phyloP scores from a whole-genome alignment of 108 stramenopile genomes.

The Aurantiochytrium sp. region DNA sequence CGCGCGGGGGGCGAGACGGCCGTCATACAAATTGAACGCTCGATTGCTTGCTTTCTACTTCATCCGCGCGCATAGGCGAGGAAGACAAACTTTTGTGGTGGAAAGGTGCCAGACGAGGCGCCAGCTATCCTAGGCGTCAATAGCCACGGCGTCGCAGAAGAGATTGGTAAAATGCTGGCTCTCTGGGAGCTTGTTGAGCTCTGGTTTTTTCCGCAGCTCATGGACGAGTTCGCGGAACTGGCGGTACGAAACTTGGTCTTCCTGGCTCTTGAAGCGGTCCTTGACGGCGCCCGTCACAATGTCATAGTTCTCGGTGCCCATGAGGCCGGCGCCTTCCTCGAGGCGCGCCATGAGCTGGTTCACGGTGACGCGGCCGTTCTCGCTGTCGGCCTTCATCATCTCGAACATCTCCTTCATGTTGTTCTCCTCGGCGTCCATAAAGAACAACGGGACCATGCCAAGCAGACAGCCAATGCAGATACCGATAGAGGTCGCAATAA shows the following conservation, averaged over 20 bases:
- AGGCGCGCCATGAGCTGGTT: not conserved
- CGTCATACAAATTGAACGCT: no score
- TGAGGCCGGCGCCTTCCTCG: not conserved
- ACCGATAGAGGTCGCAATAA: slow-evolving; percentile 54
- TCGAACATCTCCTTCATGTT: slow-evolving; percentile 16
- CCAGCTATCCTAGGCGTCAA: not conserved
- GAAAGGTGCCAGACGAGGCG: no score
- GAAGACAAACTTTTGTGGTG: no score
- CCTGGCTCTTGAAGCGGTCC: not conserved
- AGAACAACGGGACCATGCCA: slow-evolving; percentile 89
- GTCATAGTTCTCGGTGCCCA: not conserved
- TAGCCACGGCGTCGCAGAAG: not conserved
- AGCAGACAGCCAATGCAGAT: slow-evolving; percentile 84
- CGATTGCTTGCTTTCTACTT: no score
- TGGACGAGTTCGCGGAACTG: not conserved
- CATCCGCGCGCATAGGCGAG: no score
- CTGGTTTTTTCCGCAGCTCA: not conserved
- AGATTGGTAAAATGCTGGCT: not conserved
- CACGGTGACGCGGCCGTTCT: not conserved
- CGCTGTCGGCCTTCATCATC: not conserved
- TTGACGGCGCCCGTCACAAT: not conserved
- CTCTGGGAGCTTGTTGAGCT: not conserved
- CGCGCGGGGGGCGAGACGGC: no score
- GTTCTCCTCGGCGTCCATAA: slow-evolving; percentile 52
- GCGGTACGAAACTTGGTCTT: not conserved